Percentiles rank a stretch among this genome's conserved stretches.
These are phyloP conservation scores for Tritrichomonas foetus DNA, from an alignment of 208 protist species.

Conservation along the genomic window DNA sequence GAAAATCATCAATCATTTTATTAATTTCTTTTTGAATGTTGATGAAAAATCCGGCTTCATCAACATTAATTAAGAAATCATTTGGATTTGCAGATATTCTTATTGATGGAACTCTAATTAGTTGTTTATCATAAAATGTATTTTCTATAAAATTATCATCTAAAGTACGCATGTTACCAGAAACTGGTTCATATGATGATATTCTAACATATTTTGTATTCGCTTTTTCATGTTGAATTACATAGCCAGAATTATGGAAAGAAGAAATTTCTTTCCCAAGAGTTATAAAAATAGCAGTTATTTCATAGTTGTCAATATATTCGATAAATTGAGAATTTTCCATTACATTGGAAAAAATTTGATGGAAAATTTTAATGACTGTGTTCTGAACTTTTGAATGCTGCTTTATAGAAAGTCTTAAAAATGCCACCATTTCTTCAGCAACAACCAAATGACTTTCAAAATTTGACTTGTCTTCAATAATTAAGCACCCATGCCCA, in stretches of 20 bases:
- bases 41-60: too few relatives aligned
- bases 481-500: background rate
- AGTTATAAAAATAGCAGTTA: background rate
- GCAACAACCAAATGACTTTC: background rate
- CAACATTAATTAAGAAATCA: too few relatives aligned
- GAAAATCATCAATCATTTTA: too few relatives aligned
- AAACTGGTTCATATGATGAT: too few relatives aligned
- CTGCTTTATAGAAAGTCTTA: background rate
- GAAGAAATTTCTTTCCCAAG: background rate
- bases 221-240: background rate
- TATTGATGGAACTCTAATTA: too few relatives aligned
- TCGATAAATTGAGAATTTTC: background rate
- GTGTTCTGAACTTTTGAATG: background rate
- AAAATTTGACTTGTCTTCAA: background rate
- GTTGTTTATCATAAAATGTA: too few relatives aligned
- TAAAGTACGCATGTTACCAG: too few relatives aligned
- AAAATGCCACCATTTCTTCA: background rate
- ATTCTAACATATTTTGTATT: too few relatives aligned
- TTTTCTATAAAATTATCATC: too few relatives aligned
- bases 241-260: background rate
- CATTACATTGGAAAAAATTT: background rate
- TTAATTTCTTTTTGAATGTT: too few relatives aligned
- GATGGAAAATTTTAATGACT: background rate
- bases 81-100: too few relatives aligned
- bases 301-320: background rate